Evolutionary conservation across 495 filamentous ascomycete species (phyloP).

Genomic region (Hyphodiscus hymeniophilus): DNA sequence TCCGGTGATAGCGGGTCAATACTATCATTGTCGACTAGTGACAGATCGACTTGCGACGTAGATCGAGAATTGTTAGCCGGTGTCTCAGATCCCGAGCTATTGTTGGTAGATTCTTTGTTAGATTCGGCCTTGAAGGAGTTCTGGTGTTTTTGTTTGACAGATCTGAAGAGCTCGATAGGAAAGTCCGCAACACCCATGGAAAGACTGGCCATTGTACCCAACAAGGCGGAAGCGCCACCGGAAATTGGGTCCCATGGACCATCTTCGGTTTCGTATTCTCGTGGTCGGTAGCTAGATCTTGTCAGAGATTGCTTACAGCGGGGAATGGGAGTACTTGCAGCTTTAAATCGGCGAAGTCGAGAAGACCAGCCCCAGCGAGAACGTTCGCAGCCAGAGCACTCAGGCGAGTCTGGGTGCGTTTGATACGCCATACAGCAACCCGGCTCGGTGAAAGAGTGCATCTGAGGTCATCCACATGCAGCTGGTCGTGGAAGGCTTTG

Average conservation of each 20-base stretch:
- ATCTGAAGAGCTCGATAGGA: constrained; percentile 55
- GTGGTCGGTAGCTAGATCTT: constrained; percentile 48
- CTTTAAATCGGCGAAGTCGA: constrained; percentile 59
- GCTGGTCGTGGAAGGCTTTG: constrained; percentile 59
- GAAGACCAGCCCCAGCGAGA: constrained; percentile 49
- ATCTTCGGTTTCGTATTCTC: constrained; percentile 64
- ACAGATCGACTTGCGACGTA: constrained; percentile 9
- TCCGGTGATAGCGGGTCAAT: neutral
- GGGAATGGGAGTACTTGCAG: constrained; percentile 40
- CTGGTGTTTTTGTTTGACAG: constrained; percentile 21
- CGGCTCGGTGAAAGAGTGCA: constrained; percentile 58
- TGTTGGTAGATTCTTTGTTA: neutral
- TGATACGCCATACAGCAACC: constrained; percentile 63
- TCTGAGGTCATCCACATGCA: constrained; percentile 50
- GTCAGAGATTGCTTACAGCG: constrained; percentile 17
- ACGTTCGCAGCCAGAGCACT: constrained; percentile 63
- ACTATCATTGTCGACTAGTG: neutral
- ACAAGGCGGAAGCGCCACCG: constrained; percentile 60
- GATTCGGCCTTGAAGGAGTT: constrained; percentile 1
- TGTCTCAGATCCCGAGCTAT: constrained; percentile 3
- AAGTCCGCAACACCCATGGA: constrained; percentile 79
- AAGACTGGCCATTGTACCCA: constrained; percentile 67
- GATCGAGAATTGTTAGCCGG: constrained; percentile 3
- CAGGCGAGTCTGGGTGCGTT: constrained; percentile 51
- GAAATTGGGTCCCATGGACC: constrained; percentile 66